Conservation (phyloP, 2,329 filamentous ascomycete species). For the Colletotrichum cereale region DNA sequence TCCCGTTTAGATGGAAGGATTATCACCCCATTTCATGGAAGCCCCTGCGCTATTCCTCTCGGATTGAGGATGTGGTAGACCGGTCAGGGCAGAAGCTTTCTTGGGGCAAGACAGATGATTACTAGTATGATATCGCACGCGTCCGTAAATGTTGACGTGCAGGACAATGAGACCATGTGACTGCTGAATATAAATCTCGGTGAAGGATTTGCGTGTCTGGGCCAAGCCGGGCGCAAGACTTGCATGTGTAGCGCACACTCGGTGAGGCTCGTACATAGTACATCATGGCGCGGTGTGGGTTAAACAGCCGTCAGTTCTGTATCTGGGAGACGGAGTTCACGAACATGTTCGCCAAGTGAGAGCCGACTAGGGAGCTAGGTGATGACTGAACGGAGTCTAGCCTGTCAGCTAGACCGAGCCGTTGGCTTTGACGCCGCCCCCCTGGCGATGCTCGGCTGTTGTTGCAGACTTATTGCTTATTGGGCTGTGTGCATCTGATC, state of each 20-base stretch:
- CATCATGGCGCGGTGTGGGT: slow-evolving; percentile 2
- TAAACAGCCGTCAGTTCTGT: not conserved
- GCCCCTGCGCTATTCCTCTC: not conserved
- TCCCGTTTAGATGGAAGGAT: not conserved
- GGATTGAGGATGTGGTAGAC: not conserved
- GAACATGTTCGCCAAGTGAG: not conserved
- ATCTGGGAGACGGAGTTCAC: not conserved
- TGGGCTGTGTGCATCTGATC: slow-evolving; percentile 4
- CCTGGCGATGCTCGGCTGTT: not conserved
- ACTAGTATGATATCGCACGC: not conserved
- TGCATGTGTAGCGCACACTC: slow-evolving; percentile 1
- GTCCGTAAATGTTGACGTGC: not conserved
- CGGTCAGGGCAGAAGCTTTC: not conserved
- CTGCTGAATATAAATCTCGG: not conserved
- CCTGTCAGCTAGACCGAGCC: not conserved
- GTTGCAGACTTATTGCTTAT: slow-evolving; percentile 5
- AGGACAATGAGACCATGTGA: not conserved
- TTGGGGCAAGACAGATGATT: not conserved
- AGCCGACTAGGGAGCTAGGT: not conserved
- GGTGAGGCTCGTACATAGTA: not conserved
- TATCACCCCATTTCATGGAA: not conserved
- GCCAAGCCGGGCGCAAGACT: not conserved
- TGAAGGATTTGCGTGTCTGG: not conserved
- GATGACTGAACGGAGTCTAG: not conserved
- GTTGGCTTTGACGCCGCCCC: not conserved